Evolutionary conservation across 352 stramenopile species (phyloP).

Genomic region (Phytophthora cryptogea): DNA sequence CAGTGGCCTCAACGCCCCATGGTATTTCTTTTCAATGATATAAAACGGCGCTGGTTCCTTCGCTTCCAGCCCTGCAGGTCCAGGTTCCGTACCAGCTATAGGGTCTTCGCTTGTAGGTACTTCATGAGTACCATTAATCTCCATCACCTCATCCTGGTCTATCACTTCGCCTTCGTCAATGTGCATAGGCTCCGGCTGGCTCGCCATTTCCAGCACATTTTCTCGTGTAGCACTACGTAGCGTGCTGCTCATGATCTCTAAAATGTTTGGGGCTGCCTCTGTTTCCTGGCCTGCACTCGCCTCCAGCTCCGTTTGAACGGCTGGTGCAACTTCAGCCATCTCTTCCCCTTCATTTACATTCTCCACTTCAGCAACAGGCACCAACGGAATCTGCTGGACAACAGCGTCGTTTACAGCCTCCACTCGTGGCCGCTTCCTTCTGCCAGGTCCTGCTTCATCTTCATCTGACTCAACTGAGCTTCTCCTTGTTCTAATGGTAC

Average conservation of each 20-base stretch:
- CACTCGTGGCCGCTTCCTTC: conserved; percentile 34
- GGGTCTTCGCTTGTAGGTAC: not conserved
- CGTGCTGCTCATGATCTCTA: conserved; percentile 32
- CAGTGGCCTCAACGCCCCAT: conserved; percentile 39
- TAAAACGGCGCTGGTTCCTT: conserved; percentile 41
- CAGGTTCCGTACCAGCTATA: not conserved
- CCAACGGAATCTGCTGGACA: conserved; percentile 17
- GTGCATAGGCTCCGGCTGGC: conserved; percentile 38
- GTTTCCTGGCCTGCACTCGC: conserved; percentile 7
- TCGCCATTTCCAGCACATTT: conserved; percentile 42
- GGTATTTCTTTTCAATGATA: conserved; percentile 44
- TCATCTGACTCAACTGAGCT: conserved; percentile 19
- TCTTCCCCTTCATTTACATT: conserved; percentile 15
- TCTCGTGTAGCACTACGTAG: conserved; percentile 7
- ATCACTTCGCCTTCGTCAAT: conserved; percentile 35
- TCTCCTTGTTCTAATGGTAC: conserved; percentile 11
- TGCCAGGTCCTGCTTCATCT: conserved; percentile 1
- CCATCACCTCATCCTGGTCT: conserved; percentile 11
- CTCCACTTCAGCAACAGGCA: conserved; percentile 23
- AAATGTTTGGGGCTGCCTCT: conserved; percentile 31
- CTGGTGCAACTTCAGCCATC: conserved; percentile 13
- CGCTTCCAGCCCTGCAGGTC: not conserved
- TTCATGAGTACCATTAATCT: conserved; percentile 4
- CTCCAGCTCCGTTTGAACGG: conserved; percentile 19
- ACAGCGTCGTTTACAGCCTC: conserved; percentile 2